Evolutionary conservation across 805 yeast species (phyloP), one percentile per base, ranked within the genome.

Genomic region (Wickerhamiella allomyrinae): DNA sequence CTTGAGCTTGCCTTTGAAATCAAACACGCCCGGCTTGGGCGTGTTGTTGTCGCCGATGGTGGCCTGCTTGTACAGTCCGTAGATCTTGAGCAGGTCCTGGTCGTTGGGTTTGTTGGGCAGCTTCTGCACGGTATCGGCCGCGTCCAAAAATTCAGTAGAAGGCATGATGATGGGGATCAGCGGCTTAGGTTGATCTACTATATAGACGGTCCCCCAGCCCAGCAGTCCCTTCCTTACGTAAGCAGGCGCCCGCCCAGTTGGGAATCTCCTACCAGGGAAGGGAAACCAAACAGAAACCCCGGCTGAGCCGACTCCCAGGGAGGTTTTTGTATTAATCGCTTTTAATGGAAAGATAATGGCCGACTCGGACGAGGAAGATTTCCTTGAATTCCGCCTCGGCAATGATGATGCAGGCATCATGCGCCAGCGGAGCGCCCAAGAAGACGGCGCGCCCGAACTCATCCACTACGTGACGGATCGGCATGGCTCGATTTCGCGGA

Each of bases 21-120:
- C 94, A 62, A 91, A 84, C 46, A 82, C 66, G 49, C 95, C 91
- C 42, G 98, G 98, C 68, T 84, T 83, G 43, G 71, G 68, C 48
- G 94, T 81, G 54, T 59, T 63, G 73, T 85, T 85, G 73, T 91
- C 98, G 51, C 98, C 98, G 44, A 79, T 80, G 27, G 96, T 89
- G 54, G 97, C 94, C 69, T 91, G 98, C 67, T 91, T 91, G 79
- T 72, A 91, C 55, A 91, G 71, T 39, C 89, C 96, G 68, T 91
- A 91, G 56, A 91, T 71, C 62, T 78, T 66, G 58, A 89, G 71
- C 58, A 87, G 69, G 61, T 89, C 96, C 57, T 83, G 93, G 63
- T 85, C 89, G 53, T 67, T 61, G 54, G 97, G 96, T 62, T 79
- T 80, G 48, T 72, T 69, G 48, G 84, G 70, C 51, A 91, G 69